A percentile compares a stretch with the other conserved stretches of the same genome.
Evolutionary conservation across 139 green algal genomes (phyloP).

Genomic region (Spirogloea muscicola): DNA sequence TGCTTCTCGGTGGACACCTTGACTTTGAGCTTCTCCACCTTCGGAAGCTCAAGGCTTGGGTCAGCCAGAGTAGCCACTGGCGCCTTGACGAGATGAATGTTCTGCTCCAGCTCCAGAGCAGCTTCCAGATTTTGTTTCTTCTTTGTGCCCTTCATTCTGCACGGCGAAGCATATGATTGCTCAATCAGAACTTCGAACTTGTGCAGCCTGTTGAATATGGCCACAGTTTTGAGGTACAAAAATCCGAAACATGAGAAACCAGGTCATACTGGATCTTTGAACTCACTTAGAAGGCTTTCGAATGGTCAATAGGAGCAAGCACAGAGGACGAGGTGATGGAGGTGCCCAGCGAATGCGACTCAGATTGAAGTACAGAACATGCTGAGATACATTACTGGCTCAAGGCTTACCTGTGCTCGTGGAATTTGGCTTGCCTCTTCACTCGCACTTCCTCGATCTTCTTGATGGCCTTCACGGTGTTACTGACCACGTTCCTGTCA

Average conservation of each 20-base stretch:
- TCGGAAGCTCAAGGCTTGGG: conserved; percentile 27
- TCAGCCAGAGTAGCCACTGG: conserved; percentile 18
- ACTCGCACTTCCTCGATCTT: conserved; percentile 73
- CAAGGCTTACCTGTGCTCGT: conserved; percentile 78
- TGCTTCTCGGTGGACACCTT: no score
- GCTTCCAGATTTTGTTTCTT: conserved; percentile 58
- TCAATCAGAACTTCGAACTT: neutral
- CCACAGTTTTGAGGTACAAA: neutral
- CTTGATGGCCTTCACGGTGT: conserved; percentile 90
- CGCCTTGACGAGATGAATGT: conserved; percentile 64
- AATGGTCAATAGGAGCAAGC: neutral
- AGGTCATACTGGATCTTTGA: neutral
- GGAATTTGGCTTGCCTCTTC: conserved; percentile 83
- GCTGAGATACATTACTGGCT: no score
- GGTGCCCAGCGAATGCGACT: neutral
- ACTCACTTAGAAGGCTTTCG: neutral
- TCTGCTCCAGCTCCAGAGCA: conserved; percentile 76
- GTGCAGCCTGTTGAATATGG: neutral
- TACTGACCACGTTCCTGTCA: conserved; percentile 82
- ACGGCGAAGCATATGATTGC: neutral
- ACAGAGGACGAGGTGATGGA: neutral
- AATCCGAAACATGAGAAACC: neutral
- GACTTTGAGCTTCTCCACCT: conserved; percentile 29
- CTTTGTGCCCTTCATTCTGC: conserved; percentile 56
- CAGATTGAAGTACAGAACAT: neutral